Evolutionary conservation across 2,329 filamentous ascomycete genomes (phyloP).

Genomic region (Aspergillus phoenicis): DNA sequence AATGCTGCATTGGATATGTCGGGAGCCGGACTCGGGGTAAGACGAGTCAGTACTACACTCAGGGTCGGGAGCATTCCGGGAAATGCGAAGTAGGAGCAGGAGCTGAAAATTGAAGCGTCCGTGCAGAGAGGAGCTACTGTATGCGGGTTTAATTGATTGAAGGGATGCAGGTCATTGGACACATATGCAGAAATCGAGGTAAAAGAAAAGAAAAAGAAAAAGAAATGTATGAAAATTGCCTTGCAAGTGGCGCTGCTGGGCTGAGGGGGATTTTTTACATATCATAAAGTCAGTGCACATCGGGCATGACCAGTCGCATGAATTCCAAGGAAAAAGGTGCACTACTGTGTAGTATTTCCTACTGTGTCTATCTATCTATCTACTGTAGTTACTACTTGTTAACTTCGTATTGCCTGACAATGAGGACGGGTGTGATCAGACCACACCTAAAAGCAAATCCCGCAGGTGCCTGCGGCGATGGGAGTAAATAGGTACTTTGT

Average conservation of each 20-base stretch:
- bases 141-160: neutral
- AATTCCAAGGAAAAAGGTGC: neutral
- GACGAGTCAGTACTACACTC: too few species aligned
- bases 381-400: too few species aligned
- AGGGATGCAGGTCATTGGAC: neutral
- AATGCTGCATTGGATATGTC: neutral
- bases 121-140: neutral
- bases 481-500: neutral
- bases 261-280: neutral
- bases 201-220: too few species aligned
- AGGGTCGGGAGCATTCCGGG: neutral
- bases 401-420: neutral
- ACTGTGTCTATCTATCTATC: too few species aligned
- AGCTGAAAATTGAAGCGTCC: neutral
- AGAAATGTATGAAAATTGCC: neutral
- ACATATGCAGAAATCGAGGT: neutral
- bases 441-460: slow-evolving; percentile 6
- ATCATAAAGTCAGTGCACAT: neutral
- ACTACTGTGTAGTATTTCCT: too few species aligned
- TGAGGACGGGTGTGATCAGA: neutral
- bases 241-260: neutral
- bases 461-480: neutral
- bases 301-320: neutral
- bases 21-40: neutral
- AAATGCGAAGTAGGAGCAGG: neutral